Evolutionary conservation across 2,329 filamentous ascomycete genomes (phyloP).

Genomic region (Epichloe baconii): DNA sequence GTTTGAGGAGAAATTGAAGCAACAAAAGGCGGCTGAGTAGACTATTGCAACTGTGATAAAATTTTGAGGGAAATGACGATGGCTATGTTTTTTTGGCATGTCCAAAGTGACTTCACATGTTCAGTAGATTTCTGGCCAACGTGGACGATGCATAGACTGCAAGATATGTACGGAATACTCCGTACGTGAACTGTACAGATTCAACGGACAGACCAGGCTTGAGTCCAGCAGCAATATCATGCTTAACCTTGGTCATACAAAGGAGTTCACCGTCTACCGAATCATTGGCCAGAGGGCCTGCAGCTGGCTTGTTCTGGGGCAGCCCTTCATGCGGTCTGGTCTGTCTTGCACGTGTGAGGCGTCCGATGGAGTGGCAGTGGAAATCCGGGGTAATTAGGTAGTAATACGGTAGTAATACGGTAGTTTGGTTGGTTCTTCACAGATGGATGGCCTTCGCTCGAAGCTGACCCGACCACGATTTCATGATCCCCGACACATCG

Average conservation of each 20-base stretch:
- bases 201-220: neutral
- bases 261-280: neutral
- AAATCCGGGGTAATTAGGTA: neutral
- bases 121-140: neutral
- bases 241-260: neutral
- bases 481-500: no score
- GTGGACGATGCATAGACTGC: neutral
- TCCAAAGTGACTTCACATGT: neutral
- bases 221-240: neutral
- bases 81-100: neutral
- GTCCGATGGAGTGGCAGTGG: neutral
- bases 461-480: no score
- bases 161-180: neutral
- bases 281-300: neutral
- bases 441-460: no score
- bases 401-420: neutral
- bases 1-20: constrained; percentile 72
- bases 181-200: neutral
- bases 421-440: neutral
- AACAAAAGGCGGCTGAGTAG: constrained; percentile 30
- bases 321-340: neutral
- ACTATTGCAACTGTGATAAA: neutral
- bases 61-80: no score
- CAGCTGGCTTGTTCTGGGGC: constrained; percentile 2
- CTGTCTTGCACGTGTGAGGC: neutral